Evolutionary conservation across 345 rosid species (phyloP).

Genomic region (Euclidium syriacum): DNA sequence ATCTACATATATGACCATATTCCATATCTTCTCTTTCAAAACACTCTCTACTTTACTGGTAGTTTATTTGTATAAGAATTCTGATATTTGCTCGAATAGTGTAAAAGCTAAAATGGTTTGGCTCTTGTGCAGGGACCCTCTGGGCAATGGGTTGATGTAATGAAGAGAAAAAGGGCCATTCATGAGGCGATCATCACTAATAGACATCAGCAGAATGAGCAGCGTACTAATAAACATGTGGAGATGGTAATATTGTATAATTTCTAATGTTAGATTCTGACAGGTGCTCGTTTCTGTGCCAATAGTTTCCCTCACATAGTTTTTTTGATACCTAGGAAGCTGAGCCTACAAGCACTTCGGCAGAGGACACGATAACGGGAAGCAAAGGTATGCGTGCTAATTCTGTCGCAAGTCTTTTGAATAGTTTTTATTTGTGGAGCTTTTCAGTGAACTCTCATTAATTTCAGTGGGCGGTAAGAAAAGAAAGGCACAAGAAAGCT

Average conservation of each 20-base stretch:
- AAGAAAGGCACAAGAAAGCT: conserved; percentile 62
- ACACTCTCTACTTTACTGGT: background rate
- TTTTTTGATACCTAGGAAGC: conserved; percentile 46
- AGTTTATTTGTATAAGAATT: background rate
- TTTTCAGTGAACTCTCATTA: conserved; percentile 7
- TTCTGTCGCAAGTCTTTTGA: background rate
- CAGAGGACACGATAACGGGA: conserved; percentile 33
- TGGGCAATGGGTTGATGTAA: conserved; percentile 83
- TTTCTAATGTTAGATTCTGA: background rate
- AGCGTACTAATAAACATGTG: conserved; percentile 41
- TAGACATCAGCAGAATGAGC: conserved; percentile 46
- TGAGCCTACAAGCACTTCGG: conserved; percentile 33
- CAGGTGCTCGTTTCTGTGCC: background rate
- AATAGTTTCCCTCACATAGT: conserved; percentile 5
- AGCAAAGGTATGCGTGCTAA: conserved; percentile 39
- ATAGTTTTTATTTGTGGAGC: conserved; percentile 6
- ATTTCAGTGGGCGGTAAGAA: conserved; percentile 48
- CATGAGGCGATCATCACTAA: conserved; percentile 69
- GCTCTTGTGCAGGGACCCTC: conserved; percentile 52
- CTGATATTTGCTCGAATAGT: background rate
- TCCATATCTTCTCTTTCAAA: background rate
- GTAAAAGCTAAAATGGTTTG: conserved; percentile 12
- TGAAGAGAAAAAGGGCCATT: conserved; percentile 83
- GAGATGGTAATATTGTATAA: conserved; percentile 43
- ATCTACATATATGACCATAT: background rate